Evolutionary conservation across 2,329 filamentous ascomycete genomes (phyloP).

Genomic region (Aspergillus texensis): DNA sequence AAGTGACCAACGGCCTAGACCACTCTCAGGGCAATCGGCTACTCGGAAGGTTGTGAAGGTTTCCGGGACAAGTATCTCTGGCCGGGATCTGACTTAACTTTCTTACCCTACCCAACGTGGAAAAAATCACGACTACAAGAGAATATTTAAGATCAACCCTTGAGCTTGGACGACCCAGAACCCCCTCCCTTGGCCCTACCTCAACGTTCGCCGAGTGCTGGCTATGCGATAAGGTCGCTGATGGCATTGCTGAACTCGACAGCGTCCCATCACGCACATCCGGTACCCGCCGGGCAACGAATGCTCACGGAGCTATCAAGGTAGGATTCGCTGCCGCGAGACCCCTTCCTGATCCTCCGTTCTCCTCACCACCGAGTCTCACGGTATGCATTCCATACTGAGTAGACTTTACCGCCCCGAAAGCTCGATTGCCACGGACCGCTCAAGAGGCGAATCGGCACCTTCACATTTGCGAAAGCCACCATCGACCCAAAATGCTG

Average conservation of each 20-base stretch:
- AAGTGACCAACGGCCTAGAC: neutral
- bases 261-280: slow-evolving; percentile 9
- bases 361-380: neutral
- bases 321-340: slow-evolving; percentile 9
- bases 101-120: neutral
- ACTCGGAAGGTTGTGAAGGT: neutral
- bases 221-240: slow-evolving; percentile 14
- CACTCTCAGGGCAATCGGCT: neutral
- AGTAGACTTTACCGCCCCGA: slow-evolving; percentile 11
- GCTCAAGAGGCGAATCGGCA: neutral
- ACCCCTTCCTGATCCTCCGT: neutral
- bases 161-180: neutral
- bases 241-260: slow-evolving; percentile 16
- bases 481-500: neutral
- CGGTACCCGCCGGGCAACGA: slow-evolving; percentile 6
- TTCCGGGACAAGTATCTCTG: neutral
- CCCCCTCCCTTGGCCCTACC: neutral
- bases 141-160: neutral
- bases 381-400: neutral
- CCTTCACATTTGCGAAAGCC: neutral
- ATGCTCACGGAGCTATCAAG: slow-evolving; percentile 17
- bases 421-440: slow-evolving; percentile 2
- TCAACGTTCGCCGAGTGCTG: neutral
- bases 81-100: neutral
- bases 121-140: neutral